These are phyloP conservation scores for Alternaria sp. DNA, from an alignment of 2,329 filamentous ascomycete species.

Conservation along the genomic window DNA sequence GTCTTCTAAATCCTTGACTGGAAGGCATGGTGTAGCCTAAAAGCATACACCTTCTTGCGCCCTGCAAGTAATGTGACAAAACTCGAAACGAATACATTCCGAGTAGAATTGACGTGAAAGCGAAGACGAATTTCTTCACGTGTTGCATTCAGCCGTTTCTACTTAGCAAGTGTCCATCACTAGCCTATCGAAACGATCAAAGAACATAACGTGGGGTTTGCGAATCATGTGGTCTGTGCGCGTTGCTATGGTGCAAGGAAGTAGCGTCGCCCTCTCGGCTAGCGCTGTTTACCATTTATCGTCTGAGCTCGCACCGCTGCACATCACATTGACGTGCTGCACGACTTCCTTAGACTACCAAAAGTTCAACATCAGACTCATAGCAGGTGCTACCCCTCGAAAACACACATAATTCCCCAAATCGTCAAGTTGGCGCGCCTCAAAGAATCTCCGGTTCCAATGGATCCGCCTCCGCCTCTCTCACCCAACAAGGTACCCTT, in stretches of 20 bases:
- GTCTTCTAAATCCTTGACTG: not conserved
- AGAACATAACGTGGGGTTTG: slow-evolving; percentile 20
- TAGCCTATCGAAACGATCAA: not conserved
- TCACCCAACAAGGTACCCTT: slow-evolving; percentile 60
- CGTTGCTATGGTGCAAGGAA: slow-evolving; percentile 39
- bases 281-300: slow-evolving; percentile 35
- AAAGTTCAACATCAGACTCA: slow-evolving; percentile 12
- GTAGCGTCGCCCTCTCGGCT: slow-evolving; percentile 32
- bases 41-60: not conserved
- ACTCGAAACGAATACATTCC: not conserved
- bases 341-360: slow-evolving; percentile 24
- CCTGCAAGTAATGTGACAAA: not conserved
- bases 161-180: not conserved
- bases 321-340: slow-evolving; percentile 19
- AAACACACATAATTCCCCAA: slow-evolving; percentile 20
- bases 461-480: slow-evolving; percentile 50
- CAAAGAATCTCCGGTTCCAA: slow-evolving; percentile 47
- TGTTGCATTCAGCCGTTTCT: not conserved
- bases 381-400: slow-evolving; percentile 15
- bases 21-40: not conserved
- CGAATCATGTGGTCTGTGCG: slow-evolving; percentile 23
- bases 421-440: slow-evolving; percentile 51
- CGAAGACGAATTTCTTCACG: not conserved
- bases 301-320: slow-evolving; percentile 30
- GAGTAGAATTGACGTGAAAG: too few relatives aligned